Base-by-base conservation (phyloP, 2,329 filamentous ascomycete species). In the Cordyceps javanica region DNA sequence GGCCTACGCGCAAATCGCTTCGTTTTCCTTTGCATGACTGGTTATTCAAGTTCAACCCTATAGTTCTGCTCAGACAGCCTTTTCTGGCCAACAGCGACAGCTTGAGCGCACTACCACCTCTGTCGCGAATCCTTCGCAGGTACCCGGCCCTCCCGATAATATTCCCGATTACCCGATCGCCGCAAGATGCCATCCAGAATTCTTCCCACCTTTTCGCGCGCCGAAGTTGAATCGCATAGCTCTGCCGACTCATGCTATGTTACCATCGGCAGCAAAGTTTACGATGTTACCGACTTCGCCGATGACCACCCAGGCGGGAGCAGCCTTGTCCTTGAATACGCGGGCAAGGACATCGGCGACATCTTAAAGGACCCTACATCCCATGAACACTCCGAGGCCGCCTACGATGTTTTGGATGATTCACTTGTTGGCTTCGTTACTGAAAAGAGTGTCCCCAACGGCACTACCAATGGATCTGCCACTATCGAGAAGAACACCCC, bases 391-490 rank as follows among this genome's bases (percentile, higher is more conserved):
- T 91, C 89, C 49, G 92, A 97, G 61, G 82, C 91, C 2, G 94
- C 94, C n/a, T 99, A 97, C 73, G 93, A 97, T 66, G 89, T 97
- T 14, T 80, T 99, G 26, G 90, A 96, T 46, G 94, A 97, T 41
- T 88, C 84, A 46, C 80, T 93, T 16, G 80, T 97, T 60, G 94
- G 91, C 16, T 96, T 95, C 67, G 76, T 97, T 34, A 79, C 81
- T 2, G 79, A 86, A 38, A 80, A 83, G 61, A 70, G 81, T 5
- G 71, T 80, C 30, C 70, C 50, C 26, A 64, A 63, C 41, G 64
- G 38, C 6, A 71, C 80, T 36, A 70, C 50, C 36, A 64, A 63
- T 45, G 64, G 46, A n/a, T 57, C 34, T 28, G 38, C 55, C 11
- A 58, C 55, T 26, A 62, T 57, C 48, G 62, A 65, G 59, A 60